These are phyloP conservation scores for Astrephomene gubernaculifera DNA, from an alignment of 139 green algal species.

Conservation along the genomic window DNA sequence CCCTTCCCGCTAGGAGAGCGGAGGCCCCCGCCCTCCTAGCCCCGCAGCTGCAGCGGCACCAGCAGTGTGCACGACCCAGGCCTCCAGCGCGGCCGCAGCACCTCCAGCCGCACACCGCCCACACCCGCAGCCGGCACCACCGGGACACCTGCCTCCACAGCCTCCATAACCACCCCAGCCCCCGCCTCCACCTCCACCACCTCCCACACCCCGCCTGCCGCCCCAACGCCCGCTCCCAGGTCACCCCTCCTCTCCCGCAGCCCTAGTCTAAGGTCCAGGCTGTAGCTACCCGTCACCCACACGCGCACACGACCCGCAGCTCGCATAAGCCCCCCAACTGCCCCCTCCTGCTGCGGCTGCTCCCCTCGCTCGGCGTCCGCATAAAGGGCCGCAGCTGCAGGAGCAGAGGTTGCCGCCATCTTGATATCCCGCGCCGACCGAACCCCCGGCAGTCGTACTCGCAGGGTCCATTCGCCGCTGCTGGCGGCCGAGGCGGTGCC, in stretches of 20 bases:
- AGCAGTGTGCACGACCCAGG: not conserved
- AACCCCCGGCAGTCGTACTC: conserved; percentile 5
- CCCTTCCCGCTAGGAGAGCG: too few relatives aligned
- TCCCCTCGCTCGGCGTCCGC: not conserved
- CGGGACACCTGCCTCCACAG: not conserved
- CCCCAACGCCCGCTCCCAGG: not conserved
- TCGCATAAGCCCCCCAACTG: not conserved
- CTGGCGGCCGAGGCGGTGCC: too few relatives aligned
- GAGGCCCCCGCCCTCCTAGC: too few relatives aligned
- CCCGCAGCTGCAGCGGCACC: conserved; percentile 11
- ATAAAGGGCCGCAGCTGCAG: not conserved
- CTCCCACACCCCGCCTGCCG: not conserved
- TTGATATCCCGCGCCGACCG: not conserved
- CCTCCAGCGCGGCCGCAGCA: conserved; percentile 11
- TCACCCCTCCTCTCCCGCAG: not conserved
- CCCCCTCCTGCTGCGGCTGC: not conserved
- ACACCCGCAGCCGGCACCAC: not conserved
- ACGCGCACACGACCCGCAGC: not conserved
- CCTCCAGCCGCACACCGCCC: not conserved
- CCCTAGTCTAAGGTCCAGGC: conserved; percentile 3
- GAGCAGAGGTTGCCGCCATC: not conserved
- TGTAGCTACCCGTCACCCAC: conserved; percentile 19
- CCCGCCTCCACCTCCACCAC: not conserved
- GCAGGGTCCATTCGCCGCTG: not conserved
- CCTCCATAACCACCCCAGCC: not conserved